Evolutionary conservation across 1,284 basidiomycete species (phyloP), one percentile per base, ranked within the genome.

Genomic region (Ganoderma leucocontextum): DNA sequence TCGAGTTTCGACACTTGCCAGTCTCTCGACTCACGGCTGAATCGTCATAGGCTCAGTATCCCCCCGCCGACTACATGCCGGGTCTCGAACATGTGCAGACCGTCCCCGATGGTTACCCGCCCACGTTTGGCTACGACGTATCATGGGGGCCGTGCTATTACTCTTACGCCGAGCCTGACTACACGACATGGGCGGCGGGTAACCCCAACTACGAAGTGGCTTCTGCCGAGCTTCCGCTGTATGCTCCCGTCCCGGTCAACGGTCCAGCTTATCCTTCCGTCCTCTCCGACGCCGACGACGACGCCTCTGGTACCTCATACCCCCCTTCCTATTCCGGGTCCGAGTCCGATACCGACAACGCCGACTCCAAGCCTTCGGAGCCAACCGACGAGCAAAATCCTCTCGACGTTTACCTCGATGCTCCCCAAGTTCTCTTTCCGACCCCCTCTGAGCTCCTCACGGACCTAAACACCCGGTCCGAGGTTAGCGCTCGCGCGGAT

Each of bases 401-500:
- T 59, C 73, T 77, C 36, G 76, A 78, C 22, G 67, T 74, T 33
- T 80, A 75, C 69, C 72, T 73, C 22, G 73, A 75, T 47, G 74
- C 74, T 1, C 77, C 82, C 0, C 83, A 82, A 59, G 75, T 78
- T 2, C 86, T 85, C 6, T 90, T 91, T 72, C 89, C 85, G 1
- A 91, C 91, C 0, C 91, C 90, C 0, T 86, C 85, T 35, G 88
- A 91, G 72, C 79, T 91, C n/a, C 84, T 91, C 58, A 79, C 78
- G 35, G 83, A 89, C 52, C 77, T 86, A 22, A 71, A 73, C 17
- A 49, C 72, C n/a, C 73, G 73, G 10, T 41, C 38, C 36, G 58
- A 62, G 74, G 74, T 39, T 69, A 61, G 39, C 69, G 64, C 22
- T 42, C 67, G 35, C 60, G 69, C 19, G 41, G 58, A 63, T 47